Base-by-base conservation (phyloP, 2,329 filamentous ascomycete species). In the Ophiostoma australiae region DNA sequence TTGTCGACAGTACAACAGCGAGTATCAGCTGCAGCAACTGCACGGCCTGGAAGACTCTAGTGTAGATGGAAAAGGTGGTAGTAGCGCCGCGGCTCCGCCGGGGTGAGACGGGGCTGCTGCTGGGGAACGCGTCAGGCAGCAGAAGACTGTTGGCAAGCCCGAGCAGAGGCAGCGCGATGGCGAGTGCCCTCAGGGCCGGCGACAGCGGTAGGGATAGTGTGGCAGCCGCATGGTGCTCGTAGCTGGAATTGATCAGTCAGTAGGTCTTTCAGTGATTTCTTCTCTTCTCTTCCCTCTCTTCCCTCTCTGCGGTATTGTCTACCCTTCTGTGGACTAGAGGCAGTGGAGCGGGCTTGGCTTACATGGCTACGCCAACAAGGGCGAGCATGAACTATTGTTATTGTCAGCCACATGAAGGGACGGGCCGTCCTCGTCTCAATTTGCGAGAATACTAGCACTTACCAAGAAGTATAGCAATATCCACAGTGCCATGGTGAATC, bases 1-100 rank as follows among this genome's bases (percentile, higher is more conserved):
- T 76, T 0, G 83, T 83, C 1, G 82, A 82, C 2, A 86, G 78
- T 6, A 84, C 76, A 7, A 82, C 79, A 1, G 80, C 77, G 4
- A 83, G 52, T 27, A 84, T 23, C 39, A 68, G 55, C 58, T 74
- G 74, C 35, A 73, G 35, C 11, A 71, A 1, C 41, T 75, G 73
- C 11, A 74, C 58, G n/a, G 70, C 33, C 17, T 71, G 63, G 3
- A 69, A 39, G 35, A 66, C 10, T 4, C 63, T 20, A 4, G 61
- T n/a, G 31, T 63, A 37, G 39, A 10, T 27, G 31, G 63, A 7
- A 20, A 58, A 35, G 31, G 58, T 6, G 7, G 44, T 48, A 70
- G 48, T 23, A 70, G 48, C 33, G 37, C 20, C 7, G 13, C 67
- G 48, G n/a, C 48, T 17, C 17, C 37, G 44, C 11, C 33, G 33